Conservation (phyloP, 192 early-diverging fungal species). For the Dissophora ornata region DNA sequence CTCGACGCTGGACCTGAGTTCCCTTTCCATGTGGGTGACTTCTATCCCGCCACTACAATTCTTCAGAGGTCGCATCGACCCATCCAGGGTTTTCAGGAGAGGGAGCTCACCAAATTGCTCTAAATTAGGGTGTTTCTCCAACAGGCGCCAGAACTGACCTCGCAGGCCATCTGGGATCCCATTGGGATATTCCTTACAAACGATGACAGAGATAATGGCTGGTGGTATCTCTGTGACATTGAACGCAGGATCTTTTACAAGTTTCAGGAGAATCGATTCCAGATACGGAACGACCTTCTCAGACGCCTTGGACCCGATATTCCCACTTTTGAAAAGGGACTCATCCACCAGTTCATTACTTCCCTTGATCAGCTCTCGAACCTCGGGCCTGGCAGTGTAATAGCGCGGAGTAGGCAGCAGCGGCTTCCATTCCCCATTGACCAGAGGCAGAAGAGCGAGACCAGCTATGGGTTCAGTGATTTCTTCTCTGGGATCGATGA, state of each 20-base stretch:
- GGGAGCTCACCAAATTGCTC: background rate
- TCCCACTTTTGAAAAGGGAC: background rate
- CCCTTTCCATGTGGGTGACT: background rate
- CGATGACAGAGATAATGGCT: background rate
- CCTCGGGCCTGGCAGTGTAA: background rate
- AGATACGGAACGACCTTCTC: background rate
- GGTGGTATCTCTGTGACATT: background rate
- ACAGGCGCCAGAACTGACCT: background rate
- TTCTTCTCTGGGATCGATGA: background rate
- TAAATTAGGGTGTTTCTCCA: background rate
- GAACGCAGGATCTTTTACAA: background rate
- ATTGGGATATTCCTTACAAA: background rate
- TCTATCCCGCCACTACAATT: background rate
- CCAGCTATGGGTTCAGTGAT: background rate
- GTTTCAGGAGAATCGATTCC: background rate
- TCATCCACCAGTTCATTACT: slow-evolving; percentile 2
- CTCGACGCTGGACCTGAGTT: background rate
- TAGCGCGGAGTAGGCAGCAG: background rate
- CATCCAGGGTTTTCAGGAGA: slow-evolving; percentile 5
- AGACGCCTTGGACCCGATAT: background rate
- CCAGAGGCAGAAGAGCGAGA: slow-evolving; percentile 10
- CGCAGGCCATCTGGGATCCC: background rate
- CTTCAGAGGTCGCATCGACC: slow-evolving; percentile 1
- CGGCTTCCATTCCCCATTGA: slow-evolving; percentile 11
- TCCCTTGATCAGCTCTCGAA: background rate